Evolutionary conservation across 2,329 filamentous ascomycete genomes (phyloP), one percentile per base, ranked within the genome.

Genomic region (Bipolaris oryzae): DNA sequence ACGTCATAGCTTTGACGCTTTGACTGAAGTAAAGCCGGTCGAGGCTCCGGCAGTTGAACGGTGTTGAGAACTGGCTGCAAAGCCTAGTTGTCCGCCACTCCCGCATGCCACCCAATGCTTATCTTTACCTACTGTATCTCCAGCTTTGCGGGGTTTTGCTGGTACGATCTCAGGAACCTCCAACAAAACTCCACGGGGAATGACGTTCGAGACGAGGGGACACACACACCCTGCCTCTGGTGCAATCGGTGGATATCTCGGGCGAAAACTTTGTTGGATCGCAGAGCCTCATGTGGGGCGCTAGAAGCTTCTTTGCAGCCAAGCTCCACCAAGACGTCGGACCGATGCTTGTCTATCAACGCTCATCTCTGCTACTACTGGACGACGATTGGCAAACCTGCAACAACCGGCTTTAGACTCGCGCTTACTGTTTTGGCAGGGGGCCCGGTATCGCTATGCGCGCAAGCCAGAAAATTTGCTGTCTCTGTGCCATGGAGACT

Each of bases 231-330:
- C 55, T 53, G 39, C 39, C 50, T 41, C 33, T 21, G n/a, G 18
- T 39, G 37, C 41, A 34, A 41, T 33, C 51, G 49, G 50, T 43
- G 49, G 39, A 48, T 50, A 56, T 53, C 20, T 56, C 58, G 68
- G 45, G 31, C 46, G 21, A 53, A 64, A 59, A 62, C 23, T 64
- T 57, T 62, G 65, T 37, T 44, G 35, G 47, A 50, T 45, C 57
- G 57, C 61, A 69, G 67, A 71, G 67, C 66, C 65, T 56, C 67
- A 69, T 60, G 68, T 68, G 68, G 67, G 62, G 52, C 63, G 54
- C 66, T 70, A 71, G 65, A 71, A 68, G 67, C 69, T 69, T 71
- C 62, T 59, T 66, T 66, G 58, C 68, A 67, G 52, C 55, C 57
- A 68, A 68, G 65, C 66, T 67, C 62, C 64, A 68, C 62, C 58